Evolutionary conservation across 805 yeast species (phyloP), one percentile per base, ranked within the genome.

Genomic region (Clavispora vitiphila): DNA sequence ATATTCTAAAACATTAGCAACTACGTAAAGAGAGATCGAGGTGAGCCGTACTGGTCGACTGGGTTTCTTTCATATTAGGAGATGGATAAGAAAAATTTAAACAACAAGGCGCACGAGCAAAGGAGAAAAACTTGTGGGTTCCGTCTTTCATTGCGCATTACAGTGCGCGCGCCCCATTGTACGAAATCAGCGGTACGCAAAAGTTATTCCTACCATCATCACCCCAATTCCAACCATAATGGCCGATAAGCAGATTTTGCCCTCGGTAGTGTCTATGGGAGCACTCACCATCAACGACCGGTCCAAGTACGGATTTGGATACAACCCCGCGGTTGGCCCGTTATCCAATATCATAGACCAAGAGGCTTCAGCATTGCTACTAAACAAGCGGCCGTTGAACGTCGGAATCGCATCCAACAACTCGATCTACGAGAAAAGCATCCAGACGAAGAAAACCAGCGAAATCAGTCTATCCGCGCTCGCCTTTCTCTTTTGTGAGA

Each of bases 381-480:
- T 67, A 29, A 64, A 56, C 43, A 69, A 64, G 42, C 55, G 58
- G 32, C 54, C 62, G 6, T 48, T 64, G 9, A 56, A 40, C 34
- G 49, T 69, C 36, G 57, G 68, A 2, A 61, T 65, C 14, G 63
- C 67, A 10, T 59, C 73, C 22, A 52, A 58, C 19, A 62, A 60
- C 19, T 65, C 76, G 5, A 79, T 85, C 21, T 86, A 83, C 52
- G 95, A 87, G 55, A 76, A 79, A 50, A 84, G 81, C 46, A 49
- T 68, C 49, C 65, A 81, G 34, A 79, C 77, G 44, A 75, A 90
- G 50, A 75, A 82, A 43, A 70, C 78, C 14, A 76, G 77, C 23
- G 91, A 85, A 42, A 81, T 86, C 26, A 80, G 81, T 46, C 57
- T 83, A 14, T 72, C 86, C 11, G 70, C 89, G 2, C 64, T 88